phyloP scores from a whole-genome alignment of 768 basidiomycete genomes.

The Lenzites betulinus region DNA sequence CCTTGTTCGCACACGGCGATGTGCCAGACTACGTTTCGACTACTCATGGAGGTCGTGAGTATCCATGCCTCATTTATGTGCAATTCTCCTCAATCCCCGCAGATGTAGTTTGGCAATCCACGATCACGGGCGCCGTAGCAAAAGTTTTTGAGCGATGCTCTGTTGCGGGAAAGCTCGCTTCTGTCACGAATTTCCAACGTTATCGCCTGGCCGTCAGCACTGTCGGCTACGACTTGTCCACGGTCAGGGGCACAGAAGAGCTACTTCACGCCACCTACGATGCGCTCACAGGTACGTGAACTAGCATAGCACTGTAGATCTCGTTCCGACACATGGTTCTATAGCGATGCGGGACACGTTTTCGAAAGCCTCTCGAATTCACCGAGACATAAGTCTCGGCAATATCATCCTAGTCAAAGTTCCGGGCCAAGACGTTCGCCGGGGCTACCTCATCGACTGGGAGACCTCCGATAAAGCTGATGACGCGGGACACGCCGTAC shows the following conservation, averaged over 20 bases:
- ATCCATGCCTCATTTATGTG: neutral
- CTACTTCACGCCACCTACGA: neutral
- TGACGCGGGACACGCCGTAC: neutral
- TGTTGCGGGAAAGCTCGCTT: neutral
- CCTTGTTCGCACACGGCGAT: slow-evolving; percentile 1
- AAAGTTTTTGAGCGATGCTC: neutral
- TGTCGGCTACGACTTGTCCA: slow-evolving; percentile 1
- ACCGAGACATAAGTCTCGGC: slow-evolving; percentile 7
- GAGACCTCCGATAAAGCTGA: neutral
- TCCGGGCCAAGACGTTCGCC: neutral
- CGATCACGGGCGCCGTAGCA: neutral
- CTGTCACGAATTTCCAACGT: neutral
- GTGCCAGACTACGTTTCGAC: neutral
- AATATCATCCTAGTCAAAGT: slow-evolving; percentile 10
- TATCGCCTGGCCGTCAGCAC: slow-evolving; percentile 1
- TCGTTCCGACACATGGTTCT: neutral
- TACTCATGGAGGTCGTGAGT: neutral
- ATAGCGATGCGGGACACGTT: slow-evolving; percentile 12
- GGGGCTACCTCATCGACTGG: too few relatives aligned
- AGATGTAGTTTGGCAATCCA: neutral
- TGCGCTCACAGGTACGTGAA: neutral
- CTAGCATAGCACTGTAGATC: too few relatives aligned
- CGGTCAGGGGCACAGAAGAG: slow-evolving; percentile 6
- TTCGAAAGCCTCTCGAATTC: slow-evolving; percentile 1
- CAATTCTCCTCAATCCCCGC: neutral